phyloP scores from a whole-genome alignment of 148 eudicot genomes.

The Cornus controversa region DNA sequence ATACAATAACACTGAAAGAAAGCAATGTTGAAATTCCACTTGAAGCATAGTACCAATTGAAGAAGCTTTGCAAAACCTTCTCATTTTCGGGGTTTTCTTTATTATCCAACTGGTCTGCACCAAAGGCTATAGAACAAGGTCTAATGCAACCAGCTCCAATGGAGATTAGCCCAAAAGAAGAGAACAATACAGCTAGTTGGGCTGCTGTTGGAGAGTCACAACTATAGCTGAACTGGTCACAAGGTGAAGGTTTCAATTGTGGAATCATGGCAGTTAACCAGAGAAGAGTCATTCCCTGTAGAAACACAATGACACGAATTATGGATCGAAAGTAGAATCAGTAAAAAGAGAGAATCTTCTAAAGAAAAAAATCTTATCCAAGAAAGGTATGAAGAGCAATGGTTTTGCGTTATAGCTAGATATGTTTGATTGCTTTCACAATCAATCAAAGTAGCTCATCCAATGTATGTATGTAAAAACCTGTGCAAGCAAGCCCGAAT shows the following conservation, averaged over 20 bases:
- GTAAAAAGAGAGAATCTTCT: not conserved
- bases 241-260: constrained; percentile 12
- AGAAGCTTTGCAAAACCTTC: constrained; percentile 19
- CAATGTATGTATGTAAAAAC: not conserved
- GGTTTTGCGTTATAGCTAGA: not conserved
- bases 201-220: constrained; percentile 14
- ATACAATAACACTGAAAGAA: constrained; percentile 15
- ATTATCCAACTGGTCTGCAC: constrained; percentile 38
- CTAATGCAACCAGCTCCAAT: constrained; percentile 48
- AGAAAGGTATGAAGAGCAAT: too few species aligned
- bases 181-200: constrained; percentile 28
- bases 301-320: not conserved
- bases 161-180: constrained; percentile 37
- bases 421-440: not conserved
- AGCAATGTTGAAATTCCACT: constrained; percentile 5
- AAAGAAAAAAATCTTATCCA: not conserved
- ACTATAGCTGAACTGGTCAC: too few species aligned
- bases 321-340: not conserved
- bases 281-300: constrained; percentile 36
- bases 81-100: constrained; percentile 24
- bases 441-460: not conserved
- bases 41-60: constrained; percentile 21
- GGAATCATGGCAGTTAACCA: constrained; percentile 39
- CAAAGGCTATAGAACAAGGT: constrained; percentile 49
- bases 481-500: not conserved